Evolutionary conservation across 2,329 filamentous ascomycete species (phyloP).

Genomic region (Pestalotiopsis sp.): DNA sequence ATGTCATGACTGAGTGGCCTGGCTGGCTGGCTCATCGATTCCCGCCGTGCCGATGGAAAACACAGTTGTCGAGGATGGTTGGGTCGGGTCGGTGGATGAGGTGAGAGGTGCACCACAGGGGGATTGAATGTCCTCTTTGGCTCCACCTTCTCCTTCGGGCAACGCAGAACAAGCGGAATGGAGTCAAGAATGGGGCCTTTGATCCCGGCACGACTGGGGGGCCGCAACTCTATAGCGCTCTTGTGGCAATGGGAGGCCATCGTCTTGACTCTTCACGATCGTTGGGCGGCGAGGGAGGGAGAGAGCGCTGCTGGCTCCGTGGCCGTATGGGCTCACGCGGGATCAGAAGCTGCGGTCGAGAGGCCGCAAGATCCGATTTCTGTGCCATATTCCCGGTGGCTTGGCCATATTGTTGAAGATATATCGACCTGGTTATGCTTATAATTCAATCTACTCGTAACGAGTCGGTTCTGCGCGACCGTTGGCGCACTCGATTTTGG

Average conservation of each 20-base stretch:
- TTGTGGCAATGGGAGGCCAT: no score
- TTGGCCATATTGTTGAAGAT: neutral
- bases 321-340: neutral
- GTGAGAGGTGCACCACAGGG: neutral
- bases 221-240: neutral
- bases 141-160: conserved; percentile 4
- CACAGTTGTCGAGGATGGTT: neutral
- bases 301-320: no score
- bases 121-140: neutral
- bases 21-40: neutral
- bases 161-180: neutral
- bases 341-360: neutral
- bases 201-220: neutral
- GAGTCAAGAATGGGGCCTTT: neutral
- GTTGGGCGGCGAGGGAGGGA: no score
- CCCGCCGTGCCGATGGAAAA: no score
- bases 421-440: neutral
- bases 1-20: neutral
- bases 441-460: neutral
- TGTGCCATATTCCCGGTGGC: neutral
- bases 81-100: neutral
- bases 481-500: conserved; percentile 3
- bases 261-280: no score
- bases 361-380: neutral
- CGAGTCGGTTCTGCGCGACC: neutral